Conservation (phyloP, 1,284 basidiomycete species). For the Afroboletus lepidellus region DNA sequence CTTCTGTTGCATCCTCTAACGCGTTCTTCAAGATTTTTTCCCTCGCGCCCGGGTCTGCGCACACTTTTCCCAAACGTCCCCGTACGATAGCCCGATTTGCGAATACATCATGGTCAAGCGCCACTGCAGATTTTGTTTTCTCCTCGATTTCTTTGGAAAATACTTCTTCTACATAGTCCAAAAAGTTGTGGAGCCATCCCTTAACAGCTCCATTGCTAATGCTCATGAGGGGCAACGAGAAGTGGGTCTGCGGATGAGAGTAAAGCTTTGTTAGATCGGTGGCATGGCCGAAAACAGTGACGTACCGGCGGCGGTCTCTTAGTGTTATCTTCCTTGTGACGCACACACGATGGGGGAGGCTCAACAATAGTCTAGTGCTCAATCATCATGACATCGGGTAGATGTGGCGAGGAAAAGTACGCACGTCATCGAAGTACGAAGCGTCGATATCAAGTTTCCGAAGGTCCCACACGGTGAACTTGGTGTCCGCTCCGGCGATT, state of each 20-base stretch:
- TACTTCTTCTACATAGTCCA: conserved; percentile 12
- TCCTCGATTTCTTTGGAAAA: conserved; percentile 12
- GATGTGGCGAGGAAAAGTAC: background rate
- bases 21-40: background rate
- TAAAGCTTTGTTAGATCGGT: background rate
- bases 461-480: conserved; percentile 6
- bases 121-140: no score
- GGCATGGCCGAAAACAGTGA: background rate
- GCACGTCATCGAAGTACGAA: background rate
- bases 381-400: conserved; percentile 2
- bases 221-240: conserved; percentile 13
- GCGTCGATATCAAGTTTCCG: background rate
- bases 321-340: conserved; percentile 7
- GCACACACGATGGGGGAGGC: background rate
- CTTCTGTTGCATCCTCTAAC: conserved; percentile 4
- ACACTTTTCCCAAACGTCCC: background rate
- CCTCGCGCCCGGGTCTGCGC: background rate
- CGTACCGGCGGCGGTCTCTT: conserved; percentile 8
- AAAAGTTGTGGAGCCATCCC: conserved; percentile 18
- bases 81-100: conserved; percentile 15
- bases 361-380: background rate
- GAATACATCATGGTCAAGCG: conserved; percentile 6
- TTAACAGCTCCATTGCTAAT: conserved; percentile 19
- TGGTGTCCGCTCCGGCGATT: conserved; percentile 7
- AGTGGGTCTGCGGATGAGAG: conserved; percentile 9